These are phyloP conservation scores for Spathaspora gorwiae DNA, from an alignment of 805 yeast genomes.

Conservation along the genomic window DNA sequence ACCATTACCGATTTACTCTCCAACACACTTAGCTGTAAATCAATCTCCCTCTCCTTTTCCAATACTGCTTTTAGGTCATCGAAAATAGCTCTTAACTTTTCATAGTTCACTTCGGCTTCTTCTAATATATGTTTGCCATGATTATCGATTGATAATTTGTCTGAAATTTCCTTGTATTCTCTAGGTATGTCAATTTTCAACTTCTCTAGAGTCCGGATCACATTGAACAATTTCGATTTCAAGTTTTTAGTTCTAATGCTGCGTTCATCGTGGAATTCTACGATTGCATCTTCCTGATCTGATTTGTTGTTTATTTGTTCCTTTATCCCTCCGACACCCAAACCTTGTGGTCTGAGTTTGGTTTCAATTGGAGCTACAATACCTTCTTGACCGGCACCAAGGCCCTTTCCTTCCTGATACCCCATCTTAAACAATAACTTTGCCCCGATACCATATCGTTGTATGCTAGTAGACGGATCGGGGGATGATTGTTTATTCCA, in stretches of 20 bases:
- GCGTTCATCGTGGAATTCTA: conserved; percentile 2
- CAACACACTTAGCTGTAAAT: neutral
- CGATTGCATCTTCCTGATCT: conserved; percentile 15
- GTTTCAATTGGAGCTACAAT: conserved; percentile 78
- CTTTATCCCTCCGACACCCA: conserved; percentile 68
- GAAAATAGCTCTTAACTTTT: neutral
- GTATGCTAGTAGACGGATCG: neutral
- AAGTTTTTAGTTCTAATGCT: neutral
- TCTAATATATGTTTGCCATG: neutral
- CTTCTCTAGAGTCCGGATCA: neutral
- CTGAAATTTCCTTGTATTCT: neutral
- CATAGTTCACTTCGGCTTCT: neutral
- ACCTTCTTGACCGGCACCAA: conserved; percentile 73
- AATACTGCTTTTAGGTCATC: neutral
- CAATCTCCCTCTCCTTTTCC: neutral
- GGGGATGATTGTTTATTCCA: neutral
- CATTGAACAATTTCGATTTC: neutral
- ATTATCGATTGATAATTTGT: neutral
- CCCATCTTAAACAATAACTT: conserved; percentile 79
- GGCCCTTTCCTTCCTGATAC: conserved; percentile 74
- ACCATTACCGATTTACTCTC: neutral
- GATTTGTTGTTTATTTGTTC: conserved; percentile 21
- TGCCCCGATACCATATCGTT: conserved; percentile 81
- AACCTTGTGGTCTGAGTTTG: conserved; percentile 56
- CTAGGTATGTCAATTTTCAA: conserved; percentile 1